These are phyloP conservation scores for Moricandia arvensis DNA, from an alignment of 345 rosid genomes.

Conservation along the genomic window DNA sequence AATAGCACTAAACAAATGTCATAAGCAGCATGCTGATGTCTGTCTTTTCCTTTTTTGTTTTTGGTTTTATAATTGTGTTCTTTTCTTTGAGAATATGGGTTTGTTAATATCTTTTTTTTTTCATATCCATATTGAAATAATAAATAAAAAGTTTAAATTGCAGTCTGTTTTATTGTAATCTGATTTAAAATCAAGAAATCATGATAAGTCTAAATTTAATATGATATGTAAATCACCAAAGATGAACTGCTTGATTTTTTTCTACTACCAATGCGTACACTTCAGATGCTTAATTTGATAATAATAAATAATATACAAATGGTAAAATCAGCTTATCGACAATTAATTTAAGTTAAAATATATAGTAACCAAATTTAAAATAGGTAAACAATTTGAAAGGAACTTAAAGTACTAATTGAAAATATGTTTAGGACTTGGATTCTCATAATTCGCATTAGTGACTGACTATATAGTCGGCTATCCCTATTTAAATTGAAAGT, in stretches of 20 bases:
- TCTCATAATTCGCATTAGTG: background rate
- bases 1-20: slow-evolving; percentile 26
- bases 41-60: slow-evolving; percentile 18
- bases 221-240: background rate
- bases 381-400: background rate
- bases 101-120: background rate
- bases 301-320: background rate
- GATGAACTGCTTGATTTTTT: too few relatives aligned
- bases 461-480: background rate
- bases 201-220: too few relatives aligned
- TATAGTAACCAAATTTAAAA: background rate
- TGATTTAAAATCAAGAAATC: background rate
- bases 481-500: background rate
- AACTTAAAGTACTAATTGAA: slow-evolving; percentile 3
- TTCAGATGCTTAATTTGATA: too few relatives aligned
- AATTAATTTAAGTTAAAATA: background rate
- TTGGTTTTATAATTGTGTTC: background rate
- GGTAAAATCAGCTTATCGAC: background rate
- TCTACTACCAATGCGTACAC: too few relatives aligned
- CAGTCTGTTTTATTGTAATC: background rate
- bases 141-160: background rate
- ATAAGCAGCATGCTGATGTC: slow-evolving; percentile 34
- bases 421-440: background rate
- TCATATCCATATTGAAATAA: background rate
- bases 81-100: background rate